phyloP scores from a whole-genome alignment of 2,329 filamentous ascomycete species.

The Aureobasidium vineae region DNA sequence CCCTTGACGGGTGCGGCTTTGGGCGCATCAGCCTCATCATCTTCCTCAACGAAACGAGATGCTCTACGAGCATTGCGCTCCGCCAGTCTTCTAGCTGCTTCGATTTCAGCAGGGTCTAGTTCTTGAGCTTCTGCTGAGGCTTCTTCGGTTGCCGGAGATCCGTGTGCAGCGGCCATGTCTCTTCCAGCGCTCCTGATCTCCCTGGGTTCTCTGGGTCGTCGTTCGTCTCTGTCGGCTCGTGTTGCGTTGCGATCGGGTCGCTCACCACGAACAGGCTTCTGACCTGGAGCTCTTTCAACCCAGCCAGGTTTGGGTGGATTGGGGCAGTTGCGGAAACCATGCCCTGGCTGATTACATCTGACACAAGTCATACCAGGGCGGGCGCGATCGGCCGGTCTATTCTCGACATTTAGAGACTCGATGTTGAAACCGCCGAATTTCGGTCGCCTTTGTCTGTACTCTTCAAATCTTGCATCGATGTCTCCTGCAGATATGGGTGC shows the following conservation, averaged over 20 bases:
- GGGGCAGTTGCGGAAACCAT: slow-evolving; percentile 18
- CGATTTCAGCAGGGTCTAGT: neutral
- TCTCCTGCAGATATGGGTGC: slow-evolving; percentile 6
- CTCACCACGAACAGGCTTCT: neutral
- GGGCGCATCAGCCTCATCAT: slow-evolving; percentile 16
- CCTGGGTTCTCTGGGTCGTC: slow-evolving; percentile 19
- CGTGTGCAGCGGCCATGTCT: slow-evolving; percentile 19
- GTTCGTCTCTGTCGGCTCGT: neutral
- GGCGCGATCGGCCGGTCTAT: neutral
- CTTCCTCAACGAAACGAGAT: slow-evolving; percentile 24
- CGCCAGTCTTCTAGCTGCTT: slow-evolving; percentile 27
- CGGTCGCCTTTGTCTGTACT: slow-evolving; percentile 28
- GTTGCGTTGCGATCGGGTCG: neutral
- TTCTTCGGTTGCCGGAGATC: neutral
- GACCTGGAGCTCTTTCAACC: slow-evolving; percentile 8
- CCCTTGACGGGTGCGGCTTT: slow-evolving; percentile 26
- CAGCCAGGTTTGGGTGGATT: slow-evolving; percentile 20
- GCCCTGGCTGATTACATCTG: slow-evolving; percentile 14
- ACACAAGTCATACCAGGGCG: neutral
- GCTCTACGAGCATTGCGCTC: slow-evolving; percentile 26
- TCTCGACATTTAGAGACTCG: slow-evolving; percentile 12
- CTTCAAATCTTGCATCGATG: slow-evolving; percentile 31
- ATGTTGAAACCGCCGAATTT: slow-evolving; percentile 11
- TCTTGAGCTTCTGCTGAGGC: neutral
- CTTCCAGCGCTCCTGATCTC: slow-evolving; percentile 7